These are phyloP conservation scores for Fusarium sp. DNA, from an alignment of 2,329 filamentous ascomycete species.

Conservation along the genomic window DNA sequence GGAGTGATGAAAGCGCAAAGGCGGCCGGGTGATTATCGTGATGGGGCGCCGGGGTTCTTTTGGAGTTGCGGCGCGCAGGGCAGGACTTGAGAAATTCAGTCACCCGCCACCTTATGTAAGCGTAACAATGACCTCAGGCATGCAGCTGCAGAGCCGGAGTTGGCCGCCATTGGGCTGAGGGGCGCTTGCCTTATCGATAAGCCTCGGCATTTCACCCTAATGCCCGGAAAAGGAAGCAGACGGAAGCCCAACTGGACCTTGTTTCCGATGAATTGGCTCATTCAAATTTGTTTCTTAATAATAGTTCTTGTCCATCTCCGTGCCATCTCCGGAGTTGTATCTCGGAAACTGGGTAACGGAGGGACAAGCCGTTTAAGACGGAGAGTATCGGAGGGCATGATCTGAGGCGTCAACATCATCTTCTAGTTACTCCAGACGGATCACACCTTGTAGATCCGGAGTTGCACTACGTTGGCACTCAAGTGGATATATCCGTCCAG, in stretches of 20 bases:
- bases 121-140: slow-evolving; percentile 20
- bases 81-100: slow-evolving; percentile 38
- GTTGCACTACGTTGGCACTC: neutral
- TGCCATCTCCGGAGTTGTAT: slow-evolving; percentile 1
- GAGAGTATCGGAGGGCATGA: neutral
- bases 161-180: slow-evolving; percentile 33
- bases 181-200: slow-evolving; percentile 46
- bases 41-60: slow-evolving; percentile 36
- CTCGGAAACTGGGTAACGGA: neutral
- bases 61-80: slow-evolving; percentile 39
- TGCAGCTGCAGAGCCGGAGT: slow-evolving; percentile 10
- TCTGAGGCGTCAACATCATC: neutral
- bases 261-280: neutral
- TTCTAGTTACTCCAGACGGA: neutral
- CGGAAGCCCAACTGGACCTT: neutral
- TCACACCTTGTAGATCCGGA: neutral
- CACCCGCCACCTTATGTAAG: slow-evolving; percentile 46
- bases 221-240: neutral
- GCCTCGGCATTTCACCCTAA: neutral
- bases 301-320: slow-evolving; percentile 1
- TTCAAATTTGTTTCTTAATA: neutral
- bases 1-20: slow-evolving; percentile 36
- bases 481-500: neutral
- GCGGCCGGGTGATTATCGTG: slow-evolving; percentile 27
- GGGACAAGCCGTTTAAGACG: neutral